These are phyloP conservation scores for Daphne laureola DNA, from an alignment of 441 rosid species.

Conservation along the genomic window DNA sequence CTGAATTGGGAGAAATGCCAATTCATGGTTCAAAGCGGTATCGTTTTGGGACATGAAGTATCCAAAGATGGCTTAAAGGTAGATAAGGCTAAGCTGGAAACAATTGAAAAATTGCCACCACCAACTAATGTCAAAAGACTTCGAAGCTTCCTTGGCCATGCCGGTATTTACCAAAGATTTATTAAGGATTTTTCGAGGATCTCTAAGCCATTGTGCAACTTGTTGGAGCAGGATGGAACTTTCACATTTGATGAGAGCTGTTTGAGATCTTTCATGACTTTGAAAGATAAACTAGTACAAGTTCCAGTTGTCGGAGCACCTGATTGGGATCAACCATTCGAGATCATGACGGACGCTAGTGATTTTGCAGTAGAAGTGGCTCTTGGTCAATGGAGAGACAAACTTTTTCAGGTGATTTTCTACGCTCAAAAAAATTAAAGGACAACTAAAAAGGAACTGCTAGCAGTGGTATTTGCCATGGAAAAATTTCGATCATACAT, in stretches of 20 bases:
- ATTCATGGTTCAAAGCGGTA: constrained; percentile 1
- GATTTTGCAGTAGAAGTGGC: background rate
- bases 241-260: background rate
- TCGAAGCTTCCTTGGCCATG: background rate
- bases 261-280: background rate
- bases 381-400: background rate
- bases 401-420: background rate
- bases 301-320: background rate
- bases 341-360: constrained; percentile 1
- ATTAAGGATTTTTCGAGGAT: constrained; percentile 4
- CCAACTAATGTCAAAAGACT: background rate
- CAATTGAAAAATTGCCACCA: background rate
- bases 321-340: background rate
- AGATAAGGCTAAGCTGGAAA: background rate
- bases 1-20: constrained; percentile 5
- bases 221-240: background rate
- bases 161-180: background rate
- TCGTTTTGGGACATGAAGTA: background rate
- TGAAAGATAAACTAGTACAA: background rate
- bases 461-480: background rate
- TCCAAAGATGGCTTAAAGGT: background rate
- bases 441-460: background rate
- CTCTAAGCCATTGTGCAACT: background rate
- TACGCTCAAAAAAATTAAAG: background rate
- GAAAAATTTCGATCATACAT: too few relatives aligned